phyloP scores from a whole-genome alignment of 2,329 filamentous ascomycete species.

The Alternaria sp. region DNA sequence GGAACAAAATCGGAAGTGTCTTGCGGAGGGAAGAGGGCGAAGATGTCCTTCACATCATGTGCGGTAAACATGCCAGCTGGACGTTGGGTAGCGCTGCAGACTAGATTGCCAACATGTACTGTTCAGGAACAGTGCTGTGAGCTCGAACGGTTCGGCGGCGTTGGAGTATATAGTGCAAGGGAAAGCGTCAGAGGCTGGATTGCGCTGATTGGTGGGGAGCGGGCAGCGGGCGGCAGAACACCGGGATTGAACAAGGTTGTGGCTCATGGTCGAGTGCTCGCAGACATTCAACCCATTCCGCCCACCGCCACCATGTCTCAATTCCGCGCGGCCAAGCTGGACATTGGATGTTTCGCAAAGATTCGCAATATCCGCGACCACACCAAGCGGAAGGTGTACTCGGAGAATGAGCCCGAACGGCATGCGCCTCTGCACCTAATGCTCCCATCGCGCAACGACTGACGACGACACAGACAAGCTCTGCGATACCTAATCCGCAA shows the following conservation, averaged over 20 bases:
- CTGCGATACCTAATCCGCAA: slow-evolving; percentile 87
- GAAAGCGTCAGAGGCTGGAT: slow-evolving; percentile 3
- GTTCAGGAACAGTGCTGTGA: neutral
- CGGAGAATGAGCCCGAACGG: slow-evolving; percentile 86
- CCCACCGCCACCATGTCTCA: slow-evolving; percentile 60
- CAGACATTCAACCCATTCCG: slow-evolving; percentile 1
- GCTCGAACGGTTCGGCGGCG: neutral
- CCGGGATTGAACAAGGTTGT: slow-evolving; percentile 16
- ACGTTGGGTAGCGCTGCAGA: neutral
- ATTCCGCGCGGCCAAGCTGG: slow-evolving; percentile 89
- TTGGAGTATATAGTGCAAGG: neutral
- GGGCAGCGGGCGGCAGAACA: slow-evolving; percentile 15
- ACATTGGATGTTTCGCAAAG: slow-evolving; percentile 87
- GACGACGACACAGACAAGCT: slow-evolving; percentile 70
- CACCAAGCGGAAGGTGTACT: slow-evolving; percentile 93
- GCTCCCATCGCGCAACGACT: slow-evolving; percentile 3
- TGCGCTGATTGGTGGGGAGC: slow-evolving; percentile 14
- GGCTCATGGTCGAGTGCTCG: slow-evolving; percentile 3
- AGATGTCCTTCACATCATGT: slow-evolving; percentile 40
- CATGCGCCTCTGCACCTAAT: slow-evolving; percentile 50
- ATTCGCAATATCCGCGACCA: slow-evolving; percentile 89
- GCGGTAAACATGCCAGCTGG: slow-evolving; percentile 38
- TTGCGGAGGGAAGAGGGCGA: slow-evolving; percentile 28
- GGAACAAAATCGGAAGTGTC: slow-evolving; percentile 16
- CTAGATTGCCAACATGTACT: neutral